A percentile compares a stretch with the other conserved stretches of the same genome.
These are phyloP conservation scores for Lomentospora prolificans DNA, from an alignment of 2,329 filamentous ascomycete genomes.

Conservation along the genomic window DNA sequence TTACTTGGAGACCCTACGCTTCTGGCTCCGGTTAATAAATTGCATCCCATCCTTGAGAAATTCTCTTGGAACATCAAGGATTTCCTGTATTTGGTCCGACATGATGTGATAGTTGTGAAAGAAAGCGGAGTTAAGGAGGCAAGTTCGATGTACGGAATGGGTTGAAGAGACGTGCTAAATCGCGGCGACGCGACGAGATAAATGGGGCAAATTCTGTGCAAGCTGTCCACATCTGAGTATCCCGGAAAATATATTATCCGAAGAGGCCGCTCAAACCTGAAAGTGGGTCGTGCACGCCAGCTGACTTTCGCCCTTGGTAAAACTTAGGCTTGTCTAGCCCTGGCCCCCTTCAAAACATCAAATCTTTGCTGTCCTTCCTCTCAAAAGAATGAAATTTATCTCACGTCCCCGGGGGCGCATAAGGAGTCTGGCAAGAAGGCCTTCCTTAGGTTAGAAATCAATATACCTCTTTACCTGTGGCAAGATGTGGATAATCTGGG, in stretches of 20 bases:
- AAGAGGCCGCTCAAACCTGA: no score
- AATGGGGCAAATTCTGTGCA: background rate
- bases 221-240: background rate
- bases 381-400: no score
- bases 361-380: no score
- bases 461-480: no score
- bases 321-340: no score
- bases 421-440: no score
- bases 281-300: no score
- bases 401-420: no score
- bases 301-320: no score
- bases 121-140: background rate
- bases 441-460: no score
- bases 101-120: conserved; percentile 21
- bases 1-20: conserved; percentile 34
- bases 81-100: conserved; percentile 60
- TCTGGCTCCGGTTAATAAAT: conserved; percentile 53
- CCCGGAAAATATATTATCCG: background rate
- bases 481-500: no score
- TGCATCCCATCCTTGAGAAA: conserved; percentile 54
- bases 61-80: conserved; percentile 59
- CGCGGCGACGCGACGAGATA: background rate
- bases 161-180: background rate
- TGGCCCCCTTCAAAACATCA: no score
- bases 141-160: background rate